phyloP scores from a whole-genome alignment of 495 filamentous ascomycete species.

The Penicillium manginii region DNA sequence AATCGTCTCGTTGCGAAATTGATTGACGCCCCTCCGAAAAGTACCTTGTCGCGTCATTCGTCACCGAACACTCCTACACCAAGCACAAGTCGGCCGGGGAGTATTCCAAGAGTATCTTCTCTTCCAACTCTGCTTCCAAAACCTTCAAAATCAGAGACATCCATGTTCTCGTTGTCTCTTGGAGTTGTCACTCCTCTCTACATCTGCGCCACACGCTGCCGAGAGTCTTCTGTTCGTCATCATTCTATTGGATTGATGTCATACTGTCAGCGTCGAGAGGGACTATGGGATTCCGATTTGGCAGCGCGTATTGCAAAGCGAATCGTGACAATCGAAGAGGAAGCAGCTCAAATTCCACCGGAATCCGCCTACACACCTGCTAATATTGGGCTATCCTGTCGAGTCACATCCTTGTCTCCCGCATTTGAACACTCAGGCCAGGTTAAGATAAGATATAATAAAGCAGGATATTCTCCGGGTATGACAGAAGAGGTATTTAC shows the following conservation, averaged over 20 bases:
- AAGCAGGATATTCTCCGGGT: not conserved
- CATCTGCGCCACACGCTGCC: conserved; percentile 25
- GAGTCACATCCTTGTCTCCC: conserved; percentile 15
- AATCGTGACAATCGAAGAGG: conserved; percentile 58
- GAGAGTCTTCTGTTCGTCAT: conserved; percentile 22
- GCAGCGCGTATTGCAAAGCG: conserved; percentile 54
- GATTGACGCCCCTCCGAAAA: conserved; percentile 36
- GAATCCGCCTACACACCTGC: conserved; percentile 11
- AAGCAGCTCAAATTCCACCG: conserved; percentile 18
- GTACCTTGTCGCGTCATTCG: not conserved
- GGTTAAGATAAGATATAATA: conserved; percentile 15
- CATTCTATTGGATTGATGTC: conserved; percentile 22
- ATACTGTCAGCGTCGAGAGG: conserved; percentile 45
- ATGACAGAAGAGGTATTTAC: conserved; percentile 9
- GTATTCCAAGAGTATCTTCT: not conserved
- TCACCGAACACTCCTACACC: not conserved
- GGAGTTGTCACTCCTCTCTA: conserved; percentile 29
- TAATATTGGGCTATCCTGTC: conserved; percentile 15
- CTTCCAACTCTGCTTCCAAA: conserved; percentile 17
- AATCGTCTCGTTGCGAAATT: conserved; percentile 16
- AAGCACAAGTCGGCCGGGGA: not conserved
- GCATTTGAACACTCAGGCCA: conserved; percentile 6
- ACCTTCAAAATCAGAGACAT: conserved; percentile 4
- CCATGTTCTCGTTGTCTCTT: conserved; percentile 22
- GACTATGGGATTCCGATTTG: conserved; percentile 62